phyloP scores from a whole-genome alignment of 257 asterid genomes.

The Gentiana dahurica region DNA sequence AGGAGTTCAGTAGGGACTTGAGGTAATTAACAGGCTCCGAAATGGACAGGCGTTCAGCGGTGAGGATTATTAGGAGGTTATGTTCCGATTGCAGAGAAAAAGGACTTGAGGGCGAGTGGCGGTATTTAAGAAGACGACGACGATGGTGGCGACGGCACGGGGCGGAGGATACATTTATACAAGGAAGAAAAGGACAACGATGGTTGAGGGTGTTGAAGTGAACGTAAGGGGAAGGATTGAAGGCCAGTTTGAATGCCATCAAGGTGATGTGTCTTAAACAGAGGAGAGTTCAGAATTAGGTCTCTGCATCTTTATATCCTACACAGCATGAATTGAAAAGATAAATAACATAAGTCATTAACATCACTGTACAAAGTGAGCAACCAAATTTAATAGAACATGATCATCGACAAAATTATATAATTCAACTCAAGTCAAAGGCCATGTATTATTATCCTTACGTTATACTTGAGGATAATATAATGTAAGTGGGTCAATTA shows the following conservation, averaged over 20 bases:
- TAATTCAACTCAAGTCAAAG: too few relatives aligned
- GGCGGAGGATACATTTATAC: conserved; percentile 19
- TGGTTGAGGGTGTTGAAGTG: conserved; percentile 25
- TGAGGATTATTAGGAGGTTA: conserved; percentile 47
- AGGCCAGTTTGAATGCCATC: neutral
- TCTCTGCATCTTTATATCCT: too few relatives aligned
- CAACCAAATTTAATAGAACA: too few relatives aligned
- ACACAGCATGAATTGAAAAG: too few relatives aligned
- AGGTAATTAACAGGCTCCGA: conserved; percentile 34
- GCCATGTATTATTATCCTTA: too few relatives aligned
- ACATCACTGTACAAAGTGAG: too few relatives aligned
- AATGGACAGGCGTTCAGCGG: conserved; percentile 12
- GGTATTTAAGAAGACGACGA: conserved; percentile 48
- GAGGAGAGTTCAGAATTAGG: too few relatives aligned
- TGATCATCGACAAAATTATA: too few relatives aligned
- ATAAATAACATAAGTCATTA: too few relatives aligned
- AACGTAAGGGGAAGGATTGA: conserved; percentile 6
- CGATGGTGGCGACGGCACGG: conserved; percentile 61
- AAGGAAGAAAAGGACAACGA: conserved; percentile 13
- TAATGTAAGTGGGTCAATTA: too few relatives aligned
- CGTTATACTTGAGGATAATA: too few relatives aligned
- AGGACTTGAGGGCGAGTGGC: conserved; percentile 2
- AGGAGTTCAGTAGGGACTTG: conserved; percentile 17
- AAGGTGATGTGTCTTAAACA: too few relatives aligned
- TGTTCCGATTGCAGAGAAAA: conserved; percentile 39